These are phyloP conservation scores for Colletotrichum kahawae DNA, from an alignment of 2,329 filamentous ascomycete species.

Conservation along the genomic window DNA sequence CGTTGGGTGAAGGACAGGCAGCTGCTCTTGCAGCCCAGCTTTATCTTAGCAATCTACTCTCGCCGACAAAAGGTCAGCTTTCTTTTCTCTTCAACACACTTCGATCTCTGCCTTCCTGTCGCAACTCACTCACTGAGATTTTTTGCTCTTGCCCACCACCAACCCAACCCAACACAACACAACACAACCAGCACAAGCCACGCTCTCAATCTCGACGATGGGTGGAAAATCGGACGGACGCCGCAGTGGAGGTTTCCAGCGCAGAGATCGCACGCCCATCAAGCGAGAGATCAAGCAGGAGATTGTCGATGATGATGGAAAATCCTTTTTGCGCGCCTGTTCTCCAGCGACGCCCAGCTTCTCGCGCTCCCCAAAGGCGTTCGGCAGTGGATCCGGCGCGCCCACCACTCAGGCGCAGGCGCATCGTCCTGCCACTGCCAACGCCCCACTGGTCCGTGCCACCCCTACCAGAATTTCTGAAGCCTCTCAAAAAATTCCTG, in stretches of 20 bases:
- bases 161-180: neutral
- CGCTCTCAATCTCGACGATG: neutral
- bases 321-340: conserved; percentile 9
- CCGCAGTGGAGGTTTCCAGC: neutral
- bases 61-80: neutral
- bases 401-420: neutral
- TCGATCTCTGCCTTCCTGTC: neutral
- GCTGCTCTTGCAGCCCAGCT: neutral
- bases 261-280: neutral
- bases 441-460: conserved; percentile 6
- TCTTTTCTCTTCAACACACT: neutral
- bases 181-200: neutral
- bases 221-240: neutral
- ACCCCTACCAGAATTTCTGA: conserved; percentile 2
- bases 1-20: neutral
- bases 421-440: neutral
- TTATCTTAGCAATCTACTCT: neutral
- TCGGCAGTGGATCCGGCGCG: neutral
- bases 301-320: neutral
- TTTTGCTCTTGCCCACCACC: neutral
- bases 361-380: neutral
- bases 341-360: neutral
- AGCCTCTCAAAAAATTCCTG: conserved; percentile 20
- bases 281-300: neutral
- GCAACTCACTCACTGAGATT: neutral